Evolutionary conservation across 768 basidiomycete species (phyloP).

Genomic region (Lepiota subincarnata): DNA sequence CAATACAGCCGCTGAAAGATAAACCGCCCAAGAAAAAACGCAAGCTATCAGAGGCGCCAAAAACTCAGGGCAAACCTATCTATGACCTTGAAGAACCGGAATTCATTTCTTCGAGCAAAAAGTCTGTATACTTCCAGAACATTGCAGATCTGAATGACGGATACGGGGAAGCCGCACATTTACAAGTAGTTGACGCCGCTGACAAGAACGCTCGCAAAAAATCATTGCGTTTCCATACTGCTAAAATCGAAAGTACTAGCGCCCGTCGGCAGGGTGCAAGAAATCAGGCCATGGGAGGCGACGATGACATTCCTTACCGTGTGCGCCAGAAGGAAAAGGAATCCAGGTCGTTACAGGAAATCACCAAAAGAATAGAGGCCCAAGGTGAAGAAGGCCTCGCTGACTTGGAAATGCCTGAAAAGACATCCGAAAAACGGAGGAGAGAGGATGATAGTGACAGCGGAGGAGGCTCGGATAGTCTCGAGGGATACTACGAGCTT

Average conservation of each 20-base stretch:
- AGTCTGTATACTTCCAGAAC: conserved; percentile 21
- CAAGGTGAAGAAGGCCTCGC: conserved; percentile 69
- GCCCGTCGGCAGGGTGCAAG: conserved; percentile 73
- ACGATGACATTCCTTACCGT: conserved; percentile 92
- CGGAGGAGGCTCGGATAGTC: conserved; percentile 42
- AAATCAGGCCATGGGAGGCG: conserved; percentile 71
- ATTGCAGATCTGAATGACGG: conserved; percentile 39
- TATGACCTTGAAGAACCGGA: conserved; percentile 84
- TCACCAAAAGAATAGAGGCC: conserved; percentile 37
- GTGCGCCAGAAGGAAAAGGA: conserved; percentile 68
- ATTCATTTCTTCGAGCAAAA: conserved; percentile 43
- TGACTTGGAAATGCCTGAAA: conserved; percentile 43
- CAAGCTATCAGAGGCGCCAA: conserved; percentile 40
- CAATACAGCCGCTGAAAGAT: background rate
- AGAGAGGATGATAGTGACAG: conserved; percentile 34
- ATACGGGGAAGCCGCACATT: conserved; percentile 70
- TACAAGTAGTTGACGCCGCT: conserved; percentile 67
- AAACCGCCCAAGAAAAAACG: conserved; percentile 60
- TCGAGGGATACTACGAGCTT: conserved; percentile 86
- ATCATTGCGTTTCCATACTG: conserved; percentile 88
- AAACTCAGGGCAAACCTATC: conserved; percentile 29
- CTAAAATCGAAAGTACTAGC: conserved; percentile 81
- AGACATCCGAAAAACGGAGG: conserved; percentile 30
- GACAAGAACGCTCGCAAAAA: conserved; percentile 84
- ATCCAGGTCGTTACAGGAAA: conserved; percentile 50